Base-by-base conservation (phyloP, 306 rosid genomes). In the Malus fusca region DNA sequence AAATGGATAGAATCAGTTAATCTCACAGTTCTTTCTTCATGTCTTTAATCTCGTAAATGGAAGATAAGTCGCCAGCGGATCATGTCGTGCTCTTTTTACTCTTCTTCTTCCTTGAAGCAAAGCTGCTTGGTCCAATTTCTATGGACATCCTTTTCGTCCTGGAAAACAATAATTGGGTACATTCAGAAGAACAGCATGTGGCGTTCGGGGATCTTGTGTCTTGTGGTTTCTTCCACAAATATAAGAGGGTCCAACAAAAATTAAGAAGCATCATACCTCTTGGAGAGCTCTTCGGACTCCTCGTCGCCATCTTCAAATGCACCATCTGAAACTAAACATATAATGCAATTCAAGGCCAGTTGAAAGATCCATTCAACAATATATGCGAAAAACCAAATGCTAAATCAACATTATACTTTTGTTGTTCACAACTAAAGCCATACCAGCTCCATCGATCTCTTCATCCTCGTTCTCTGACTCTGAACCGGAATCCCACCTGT, bases 91-190 rank as follows among this genome's bases (percentile, higher is more conserved):
- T 79, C 78, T 83, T 88, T 88, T 90, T 95, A 70, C 82, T 84
- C 86, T 92, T 95, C 89, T 94, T 94, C 90, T 95, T 92, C 81
- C 97, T 90, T 23, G 97, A 85, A 44, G 97, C 97, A 87, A 84
- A 89, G 86, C 93, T 90, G 86, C 97, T 85, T 4, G 95, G 98
- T 81, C 96, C 97, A 70, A 94, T 82, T 85, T 88, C 97, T 46
- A 84, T 82, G 26, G 98, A 85, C 88, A 88, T 87, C 86, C 98
- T 90, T 80, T 94, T 94, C 19, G 95, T 80, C 78, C 98, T 94
- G 88, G 80, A 84, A 68, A 76, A 58, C 68, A 17, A 59, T 62
- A 56, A 70, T 48, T 4, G 55, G 31, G 11, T 15, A 52, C 3
- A 22, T 33, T 59, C 72, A 19, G 56, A 56, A 6, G 30, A 66